A percentile compares a stretch with the other conserved stretches of the same genome.
Evolutionary conservation across 768 basidiomycete genomes (phyloP).

Genomic region (Podaxis mareebaensis): DNA sequence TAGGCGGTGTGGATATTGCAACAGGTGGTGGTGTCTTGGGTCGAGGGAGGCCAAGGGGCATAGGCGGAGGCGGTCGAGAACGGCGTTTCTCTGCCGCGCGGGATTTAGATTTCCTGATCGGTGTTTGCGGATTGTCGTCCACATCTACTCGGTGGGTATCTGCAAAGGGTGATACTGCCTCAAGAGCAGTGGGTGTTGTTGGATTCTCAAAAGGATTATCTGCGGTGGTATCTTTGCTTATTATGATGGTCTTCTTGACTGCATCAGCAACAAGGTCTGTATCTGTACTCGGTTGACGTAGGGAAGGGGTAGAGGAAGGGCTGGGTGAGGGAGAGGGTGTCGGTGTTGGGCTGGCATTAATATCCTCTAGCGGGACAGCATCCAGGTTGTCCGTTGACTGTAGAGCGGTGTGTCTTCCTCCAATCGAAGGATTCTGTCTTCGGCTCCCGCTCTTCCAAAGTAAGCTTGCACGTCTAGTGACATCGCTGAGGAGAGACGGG

Average conservation of each 20-base stretch:
- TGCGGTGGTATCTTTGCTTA: not conserved
- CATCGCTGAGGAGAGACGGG: conserved; percentile 54
- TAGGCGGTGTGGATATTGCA: conserved; percentile 26
- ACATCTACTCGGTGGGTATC: conserved; percentile 31
- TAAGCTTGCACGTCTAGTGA: conserved; percentile 59
- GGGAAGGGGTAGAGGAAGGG: not conserved
- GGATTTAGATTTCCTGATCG: not conserved
- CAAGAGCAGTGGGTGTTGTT: conserved; percentile 9
- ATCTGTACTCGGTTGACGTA: not conserved
- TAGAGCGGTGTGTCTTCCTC: conserved; percentile 45
- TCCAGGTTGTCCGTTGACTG: conserved; percentile 55
- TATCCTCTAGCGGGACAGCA: conserved; percentile 53
- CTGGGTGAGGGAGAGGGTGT: conserved; percentile 35
- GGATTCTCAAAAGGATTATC: conserved; percentile 16
- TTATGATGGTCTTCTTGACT: not conserved
- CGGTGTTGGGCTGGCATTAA: conserved; percentile 41
- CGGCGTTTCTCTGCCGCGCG: not conserved
- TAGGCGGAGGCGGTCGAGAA: conserved; percentile 43
- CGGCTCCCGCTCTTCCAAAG: conserved; percentile 51
- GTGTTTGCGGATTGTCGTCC: conserved; percentile 22
- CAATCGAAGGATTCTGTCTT: conserved; percentile 28
- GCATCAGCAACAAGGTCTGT: not conserved
- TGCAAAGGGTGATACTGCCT: conserved; percentile 50
- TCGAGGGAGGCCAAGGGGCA: conserved; percentile 60
- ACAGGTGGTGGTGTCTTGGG: conserved; percentile 39